phyloP scores from a whole-genome alignment of 371 early-diverging fungal species.

The Mucor circinelloides region DNA sequence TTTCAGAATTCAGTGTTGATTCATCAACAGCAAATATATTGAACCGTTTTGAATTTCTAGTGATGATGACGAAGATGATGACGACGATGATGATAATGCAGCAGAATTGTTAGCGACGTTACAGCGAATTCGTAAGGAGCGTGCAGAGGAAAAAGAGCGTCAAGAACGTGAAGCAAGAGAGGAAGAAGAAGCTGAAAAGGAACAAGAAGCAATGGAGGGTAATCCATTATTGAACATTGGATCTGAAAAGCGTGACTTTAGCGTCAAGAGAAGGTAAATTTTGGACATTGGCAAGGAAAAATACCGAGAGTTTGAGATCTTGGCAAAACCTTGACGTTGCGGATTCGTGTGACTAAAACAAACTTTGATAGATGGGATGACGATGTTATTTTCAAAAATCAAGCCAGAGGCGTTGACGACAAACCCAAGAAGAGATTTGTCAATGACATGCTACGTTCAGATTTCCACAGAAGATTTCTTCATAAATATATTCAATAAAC shows the following conservation, averaged over 20 bases:
- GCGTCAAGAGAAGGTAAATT: slow-evolving; percentile 80
- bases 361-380: slow-evolving; percentile 83
- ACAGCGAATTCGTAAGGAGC: slow-evolving; percentile 93
- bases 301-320: not conserved
- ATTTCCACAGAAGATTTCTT: slow-evolving; percentile 96
- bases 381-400: slow-evolving; percentile 97
- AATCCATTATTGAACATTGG: slow-evolving; percentile 80
- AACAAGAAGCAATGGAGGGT: slow-evolving; percentile 68
- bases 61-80: slow-evolving; percentile 58
- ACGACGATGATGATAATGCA: slow-evolving; percentile 93
- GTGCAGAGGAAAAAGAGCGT: slow-evolving; percentile 91
- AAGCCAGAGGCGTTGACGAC: slow-evolving; percentile 85
- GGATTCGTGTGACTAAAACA: slow-evolving; percentile 7
- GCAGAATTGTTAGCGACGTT: slow-evolving; percentile 88
- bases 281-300: not conserved
- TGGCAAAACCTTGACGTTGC: not conserved
- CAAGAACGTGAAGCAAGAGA: slow-evolving; percentile 66
- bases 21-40: not conserved
- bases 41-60: not conserved
- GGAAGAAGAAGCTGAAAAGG: slow-evolving; percentile 56
- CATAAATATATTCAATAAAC: slow-evolving; percentile 79
- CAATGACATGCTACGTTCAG: slow-evolving; percentile 93
- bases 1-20: not conserved
- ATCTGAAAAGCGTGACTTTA: slow-evolving; percentile 69
- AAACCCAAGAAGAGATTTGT: slow-evolving; percentile 92